These are phyloP conservation scores for Coprinopsis sp. DNA, from an alignment of 768 basidiomycete genomes.

Conservation along the genomic window DNA sequence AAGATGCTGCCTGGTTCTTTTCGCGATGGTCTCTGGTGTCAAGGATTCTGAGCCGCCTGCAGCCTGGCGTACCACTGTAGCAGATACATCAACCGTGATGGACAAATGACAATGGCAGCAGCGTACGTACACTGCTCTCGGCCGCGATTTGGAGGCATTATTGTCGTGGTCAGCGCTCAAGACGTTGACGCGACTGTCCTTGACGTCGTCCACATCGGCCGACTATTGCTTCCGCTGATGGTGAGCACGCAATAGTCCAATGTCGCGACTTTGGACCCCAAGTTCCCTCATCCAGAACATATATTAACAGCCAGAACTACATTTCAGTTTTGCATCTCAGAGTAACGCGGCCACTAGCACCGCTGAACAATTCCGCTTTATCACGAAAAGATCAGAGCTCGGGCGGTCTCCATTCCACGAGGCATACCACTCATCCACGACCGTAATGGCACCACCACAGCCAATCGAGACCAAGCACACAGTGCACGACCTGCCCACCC, in stretches of 20 bases:
- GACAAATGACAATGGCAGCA: background rate
- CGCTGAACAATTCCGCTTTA: no score
- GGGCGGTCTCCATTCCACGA: no score
- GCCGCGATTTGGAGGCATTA: slow-evolving; percentile 44
- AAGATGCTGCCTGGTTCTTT: slow-evolving; percentile 71
- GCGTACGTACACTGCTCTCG: slow-evolving; percentile 43
- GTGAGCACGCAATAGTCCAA: slow-evolving; percentile 9
- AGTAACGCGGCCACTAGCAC: no score
- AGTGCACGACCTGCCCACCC: slow-evolving; percentile 64
- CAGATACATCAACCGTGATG: slow-evolving; percentile 9
- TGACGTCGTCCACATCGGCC: background rate
- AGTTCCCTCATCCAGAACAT: background rate
- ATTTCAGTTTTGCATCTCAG: no score
- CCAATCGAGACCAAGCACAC: slow-evolving; percentile 18
- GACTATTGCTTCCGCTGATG: slow-evolving; percentile 1
- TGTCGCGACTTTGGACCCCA: background rate
- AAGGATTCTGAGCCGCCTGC: slow-evolving; percentile 39
- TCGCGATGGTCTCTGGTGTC: slow-evolving; percentile 64
- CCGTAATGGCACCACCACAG: slow-evolving; percentile 33
- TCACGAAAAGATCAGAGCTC: no score
- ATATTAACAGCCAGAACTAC: no score
- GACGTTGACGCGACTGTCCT: background rate
- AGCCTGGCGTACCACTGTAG: slow-evolving; percentile 46
- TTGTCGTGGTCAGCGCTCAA: slow-evolving; percentile 10
- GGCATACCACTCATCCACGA: no score